These are phyloP conservation scores for Coemansia asiatica DNA, from an alignment of 192 early-diverging fungal species.

Conservation along the genomic window DNA sequence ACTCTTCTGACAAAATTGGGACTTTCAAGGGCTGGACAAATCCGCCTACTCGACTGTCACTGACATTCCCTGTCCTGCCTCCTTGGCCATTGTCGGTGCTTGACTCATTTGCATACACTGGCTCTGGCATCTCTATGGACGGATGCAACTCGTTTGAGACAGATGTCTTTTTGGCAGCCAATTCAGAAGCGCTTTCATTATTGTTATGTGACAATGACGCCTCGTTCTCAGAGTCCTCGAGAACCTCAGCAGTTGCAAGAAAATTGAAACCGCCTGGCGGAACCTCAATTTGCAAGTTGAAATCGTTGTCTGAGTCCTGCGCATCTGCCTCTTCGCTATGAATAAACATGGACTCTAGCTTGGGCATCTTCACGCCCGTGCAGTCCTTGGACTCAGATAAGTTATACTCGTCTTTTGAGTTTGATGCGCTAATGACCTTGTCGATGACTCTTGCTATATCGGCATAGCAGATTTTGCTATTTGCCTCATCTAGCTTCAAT, in stretches of 20 bases:
- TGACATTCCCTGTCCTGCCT: too few species aligned
- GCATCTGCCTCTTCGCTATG: neutral
- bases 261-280: constrained; percentile 49
- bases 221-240: constrained; percentile 25
- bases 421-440: neutral
- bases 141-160: neutral
- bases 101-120: neutral
- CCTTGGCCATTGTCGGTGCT: neutral
- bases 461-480: neutral
- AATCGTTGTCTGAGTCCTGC: constrained; percentile 18
- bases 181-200: neutral
- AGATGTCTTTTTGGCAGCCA: neutral
- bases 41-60: constrained; percentile 21
- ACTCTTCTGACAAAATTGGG: neutral
- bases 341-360: constrained; percentile 9
- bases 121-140: constrained; percentile 1
- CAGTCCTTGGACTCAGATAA: neutral
- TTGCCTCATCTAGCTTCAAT: too few species aligned
- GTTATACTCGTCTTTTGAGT: neutral
- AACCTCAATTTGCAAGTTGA: constrained; percentile 31
- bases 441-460: neutral
- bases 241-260: constrained; percentile 33
- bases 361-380: constrained; percentile 25
- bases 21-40: constrained; percentile 20
- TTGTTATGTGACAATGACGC: neutral